Base-by-base conservation (phyloP, 768 basidiomycete species). In the Lactifluus pinguis region DNA sequence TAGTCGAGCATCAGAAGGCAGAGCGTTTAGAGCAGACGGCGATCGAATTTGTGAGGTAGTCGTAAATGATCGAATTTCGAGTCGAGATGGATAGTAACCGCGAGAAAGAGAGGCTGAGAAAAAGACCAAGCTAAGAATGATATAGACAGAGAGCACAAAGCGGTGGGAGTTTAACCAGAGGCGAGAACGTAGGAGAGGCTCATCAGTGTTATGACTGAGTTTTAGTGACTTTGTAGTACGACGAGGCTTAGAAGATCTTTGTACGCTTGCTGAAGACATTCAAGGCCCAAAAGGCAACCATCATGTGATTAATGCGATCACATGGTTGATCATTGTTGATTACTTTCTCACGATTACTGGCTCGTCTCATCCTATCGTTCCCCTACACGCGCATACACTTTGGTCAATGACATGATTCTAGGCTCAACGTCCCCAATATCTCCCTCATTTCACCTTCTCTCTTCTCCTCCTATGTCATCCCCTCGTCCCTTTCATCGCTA, bases 91-190 rank as follows among this genome's bases (percentile, higher is more conserved):
- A 38, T 29, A 47, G 36, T 36, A 55, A 10, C 52, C 39, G 30
- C 49, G 57, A 13, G 64, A 66, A 38, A 65, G 60, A 2, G 65
- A 58, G 38, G 56, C 47, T 8, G 60, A 65, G 49, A 66, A 65
- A 34, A 66, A 61, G 30, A 56, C 51, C 25, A 54, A 47, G 49
- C 65, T 61, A 19, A 65, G 17, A 48, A 51, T 8, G 45, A 55
- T 30, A 47, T 66, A 66, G 41, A 55, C 49, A 19, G 57, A 66
- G 42, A 66, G 25, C 41, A 66, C 49, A 51, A 59, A 65, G 25
- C 56, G 54, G 29, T 49, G 53, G 11, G 53, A 57, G 36, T 51
- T 52, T 30, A 47, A 34, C 44, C 32, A 64, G 25, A 39, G 25
- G 17, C 59, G 63, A 0, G 54, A 36, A 10, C 54, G 64, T 32